A percentile compares a stretch with the other conserved stretches of the same genome.
Conservation (phyloP, 257 asterid genomes). For the Echites panduratus region DNA sequence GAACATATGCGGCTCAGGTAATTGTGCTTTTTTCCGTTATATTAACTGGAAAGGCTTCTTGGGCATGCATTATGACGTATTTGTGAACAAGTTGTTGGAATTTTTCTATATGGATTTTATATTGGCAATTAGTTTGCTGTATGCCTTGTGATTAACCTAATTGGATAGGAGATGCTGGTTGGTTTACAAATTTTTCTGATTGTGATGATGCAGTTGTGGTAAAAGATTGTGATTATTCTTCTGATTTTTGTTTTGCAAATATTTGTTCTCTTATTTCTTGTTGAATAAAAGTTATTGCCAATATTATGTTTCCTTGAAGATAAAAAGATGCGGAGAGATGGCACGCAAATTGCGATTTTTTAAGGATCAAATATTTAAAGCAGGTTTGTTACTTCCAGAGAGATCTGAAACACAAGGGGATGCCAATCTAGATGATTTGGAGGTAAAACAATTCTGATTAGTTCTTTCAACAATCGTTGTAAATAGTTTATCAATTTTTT, state of each 20-base stretch:
- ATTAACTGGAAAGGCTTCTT: not conserved
- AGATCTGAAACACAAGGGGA: slow-evolving; percentile 34
- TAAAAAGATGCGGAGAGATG: slow-evolving; percentile 97
- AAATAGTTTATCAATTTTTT: slow-evolving; percentile 1
- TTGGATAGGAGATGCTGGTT: not conserved
- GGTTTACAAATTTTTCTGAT: not conserved
- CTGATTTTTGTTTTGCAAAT: not conserved
- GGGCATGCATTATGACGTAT: not conserved
- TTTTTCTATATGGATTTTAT: not conserved
- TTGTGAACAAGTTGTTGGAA: not conserved
- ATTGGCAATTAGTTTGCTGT: not conserved
- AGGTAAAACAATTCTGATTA: slow-evolving; percentile 42
- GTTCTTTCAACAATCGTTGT: slow-evolving; percentile 3
- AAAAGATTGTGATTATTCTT: not conserved
- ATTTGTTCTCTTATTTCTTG: not conserved
- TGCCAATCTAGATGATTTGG: slow-evolving; percentile 72
- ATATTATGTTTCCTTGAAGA: slow-evolving; percentile 33
- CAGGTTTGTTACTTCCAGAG: slow-evolving; percentile 62
- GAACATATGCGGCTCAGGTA: slow-evolving; percentile 97
- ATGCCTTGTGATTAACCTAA: not conserved
- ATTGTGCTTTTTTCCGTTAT: not conserved
- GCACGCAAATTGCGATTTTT: slow-evolving; percentile 91
- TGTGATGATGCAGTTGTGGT: not conserved
- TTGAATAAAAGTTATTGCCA: not conserved
- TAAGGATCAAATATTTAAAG: slow-evolving; percentile 81